Evolutionary conservation across 2,329 filamentous ascomycete genomes (phyloP).

Genomic region (Lachnellula occidentalis): DNA sequence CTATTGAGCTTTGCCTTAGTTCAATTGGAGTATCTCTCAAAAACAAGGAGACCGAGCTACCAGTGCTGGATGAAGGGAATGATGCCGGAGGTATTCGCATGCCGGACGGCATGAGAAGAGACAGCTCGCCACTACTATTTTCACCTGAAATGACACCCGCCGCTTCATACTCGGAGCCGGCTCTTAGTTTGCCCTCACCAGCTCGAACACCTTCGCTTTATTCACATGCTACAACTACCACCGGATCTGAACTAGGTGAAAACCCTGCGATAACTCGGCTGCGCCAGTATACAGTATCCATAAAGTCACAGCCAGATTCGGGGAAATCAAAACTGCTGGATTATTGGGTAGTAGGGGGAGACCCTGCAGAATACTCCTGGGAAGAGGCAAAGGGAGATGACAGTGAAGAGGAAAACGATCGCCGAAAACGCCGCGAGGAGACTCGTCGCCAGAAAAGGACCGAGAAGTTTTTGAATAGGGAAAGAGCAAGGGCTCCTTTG

Average conservation of each 20-base stretch:
- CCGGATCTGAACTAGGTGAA: conserved; percentile 21
- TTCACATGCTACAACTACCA: conserved; percentile 17
- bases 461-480: conserved; percentile 28
- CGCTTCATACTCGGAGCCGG: conserved; percentile 13
- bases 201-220: conserved; percentile 24
- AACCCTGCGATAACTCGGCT: conserved; percentile 32
- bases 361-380: conserved; percentile 33
- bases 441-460: conserved; percentile 24
- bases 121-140: conserved; percentile 16
- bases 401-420: conserved; percentile 18
- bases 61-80: not conserved
- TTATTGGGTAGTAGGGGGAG: conserved; percentile 33
- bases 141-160: conserved; percentile 17
- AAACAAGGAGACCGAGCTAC: not conserved
- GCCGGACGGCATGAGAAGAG: conserved; percentile 1
- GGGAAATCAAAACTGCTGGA: conserved; percentile 28
- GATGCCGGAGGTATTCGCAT: conserved; percentile 2
- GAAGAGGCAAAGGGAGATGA: conserved; percentile 17
- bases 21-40: conserved; percentile 26
- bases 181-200: not conserved
- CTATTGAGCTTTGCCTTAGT: conserved; percentile 28
- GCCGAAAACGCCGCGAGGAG: conserved; percentile 21
- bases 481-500: conserved; percentile 12
- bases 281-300: conserved; percentile 31
- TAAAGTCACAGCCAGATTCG: conserved; percentile 26